Base-by-base conservation (phyloP, 2,329 filamentous ascomycete genomes). In the Talaromyces sp. region DNA sequence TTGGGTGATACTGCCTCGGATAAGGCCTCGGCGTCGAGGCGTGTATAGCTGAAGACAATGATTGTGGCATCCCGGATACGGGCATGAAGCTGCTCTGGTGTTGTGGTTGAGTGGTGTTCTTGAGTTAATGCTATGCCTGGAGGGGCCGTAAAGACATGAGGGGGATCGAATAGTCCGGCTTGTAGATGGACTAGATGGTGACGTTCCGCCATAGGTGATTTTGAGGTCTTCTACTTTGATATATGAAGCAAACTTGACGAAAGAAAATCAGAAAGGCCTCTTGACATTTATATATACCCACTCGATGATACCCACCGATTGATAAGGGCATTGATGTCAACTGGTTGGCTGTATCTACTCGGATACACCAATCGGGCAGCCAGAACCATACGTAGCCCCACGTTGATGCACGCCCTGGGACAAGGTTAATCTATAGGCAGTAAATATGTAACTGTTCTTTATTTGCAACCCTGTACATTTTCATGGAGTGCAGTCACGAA, bases 11-110 rank as follows among this genome's bases (percentile, higher is more conserved):
- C 74, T 25, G 75, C 74, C 27, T 79, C 75, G n/a, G 78, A 76
- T 27, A 85, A 72, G 34, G 75, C 76, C 3, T 76, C 72, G 7
- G 72, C 71, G 34, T 74, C 70, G 22, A 74, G n/a, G 19, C 58
- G 68, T 17, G 69, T 61, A 4, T 76, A 76, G 19, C 80, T 79
- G 15, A 78, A 72, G 63, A 83, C 78, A 8, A 82, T 65, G 43
- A 85, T 80, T 5, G 81, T 82, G 17, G 83, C 83, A 71, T 80
- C 73, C 67, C 73, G 75, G 63, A 84, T 75, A 59, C 81, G 78
- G 7, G 73, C 73, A 51, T 77, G 74, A 17, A 84, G 72, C 58
- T 81, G 65, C 29, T 73, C 64, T 8, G 74, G 72, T 2, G 71
- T 61, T 11, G 78, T 80, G 64, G 67, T 70, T 7, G 72, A 70